These are phyloP conservation scores for Cylindrotheca fusiformis DNA, from an alignment of 108 stramenopile genomes.

Conservation along the genomic window DNA sequence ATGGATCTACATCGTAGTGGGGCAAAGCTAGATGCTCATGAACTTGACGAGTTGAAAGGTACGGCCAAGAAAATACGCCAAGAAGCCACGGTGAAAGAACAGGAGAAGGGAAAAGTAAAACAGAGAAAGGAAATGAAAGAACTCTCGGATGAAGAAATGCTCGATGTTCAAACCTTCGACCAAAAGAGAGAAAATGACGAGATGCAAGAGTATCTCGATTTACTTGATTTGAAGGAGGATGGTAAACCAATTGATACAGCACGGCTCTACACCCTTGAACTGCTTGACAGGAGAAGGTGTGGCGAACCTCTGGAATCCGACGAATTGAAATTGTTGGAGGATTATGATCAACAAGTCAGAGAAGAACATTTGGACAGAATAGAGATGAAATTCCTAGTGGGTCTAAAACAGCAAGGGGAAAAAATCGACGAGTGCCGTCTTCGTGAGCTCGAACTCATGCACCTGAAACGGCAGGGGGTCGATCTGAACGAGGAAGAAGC, in stretches of 20 bases:
- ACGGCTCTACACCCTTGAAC: conserved; percentile 14
- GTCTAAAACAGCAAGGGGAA: conserved; percentile 3
- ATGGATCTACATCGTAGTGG: not conserved
- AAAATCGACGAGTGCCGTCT: conserved; percentile 12
- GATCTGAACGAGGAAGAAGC: conserved; percentile 10
- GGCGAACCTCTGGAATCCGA: conserved; percentile 3
- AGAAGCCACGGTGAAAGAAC: not conserved
- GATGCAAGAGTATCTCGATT: conserved; percentile 15
- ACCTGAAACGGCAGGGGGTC: conserved; percentile 2
- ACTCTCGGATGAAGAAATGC: conserved; percentile 3
- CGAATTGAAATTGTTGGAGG: conserved; percentile 1
- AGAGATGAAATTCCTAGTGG: conserved; percentile 5
- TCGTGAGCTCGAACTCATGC: conserved; percentile 1
- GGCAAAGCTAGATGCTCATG: not conserved
- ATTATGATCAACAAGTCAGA: conserved; percentile 3
- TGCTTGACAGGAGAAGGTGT: conserved; percentile 13
- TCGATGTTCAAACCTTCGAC: conserved; percentile 8
- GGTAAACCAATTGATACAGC: conserved; percentile 22
- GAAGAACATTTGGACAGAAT: conserved; percentile 14
- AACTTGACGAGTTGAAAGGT: not conserved
- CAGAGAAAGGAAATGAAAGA: conserved; percentile 2
- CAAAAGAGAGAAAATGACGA: conserved; percentile 6
- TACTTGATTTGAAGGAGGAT: conserved; percentile 7
- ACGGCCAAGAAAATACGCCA: not conserved
- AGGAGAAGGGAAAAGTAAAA: not conserved